Evolutionary conservation across 306 rosid genomes (phyloP).

Genomic region (Arachis hypogaea): DNA sequence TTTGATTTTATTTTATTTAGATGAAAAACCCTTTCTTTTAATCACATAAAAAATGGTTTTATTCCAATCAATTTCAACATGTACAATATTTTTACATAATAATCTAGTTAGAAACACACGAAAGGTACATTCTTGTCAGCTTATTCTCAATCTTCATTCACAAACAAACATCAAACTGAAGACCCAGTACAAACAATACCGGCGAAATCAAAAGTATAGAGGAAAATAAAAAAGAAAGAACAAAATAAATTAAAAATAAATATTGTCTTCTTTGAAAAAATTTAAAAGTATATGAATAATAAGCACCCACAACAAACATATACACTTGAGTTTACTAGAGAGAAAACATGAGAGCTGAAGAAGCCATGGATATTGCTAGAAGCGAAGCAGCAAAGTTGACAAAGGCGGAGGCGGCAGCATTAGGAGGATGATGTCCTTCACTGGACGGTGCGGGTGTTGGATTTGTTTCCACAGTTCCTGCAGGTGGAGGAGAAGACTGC

Average conservation of each 20-base stretch:
- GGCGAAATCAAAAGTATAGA: slow-evolving; percentile 39
- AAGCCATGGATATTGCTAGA: slow-evolving; percentile 65
- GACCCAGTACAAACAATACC: slow-evolving; percentile 42
- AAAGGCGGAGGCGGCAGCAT: slow-evolving; percentile 56
- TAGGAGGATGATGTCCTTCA: slow-evolving; percentile 56
- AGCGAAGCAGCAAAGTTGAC: slow-evolving; percentile 46
- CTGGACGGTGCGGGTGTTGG: slow-evolving; percentile 60
- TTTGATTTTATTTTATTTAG: no score
- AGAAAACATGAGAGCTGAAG: slow-evolving; percentile 52
- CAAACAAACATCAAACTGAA: slow-evolving; percentile 52
- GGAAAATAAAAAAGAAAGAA: slow-evolving; percentile 6
- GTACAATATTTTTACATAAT: slow-evolving; percentile 39
- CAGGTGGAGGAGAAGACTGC: slow-evolving; percentile 43
- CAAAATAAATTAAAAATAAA: slow-evolving; percentile 4
- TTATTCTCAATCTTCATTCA: slow-evolving; percentile 40
- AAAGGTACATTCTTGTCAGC: slow-evolving; percentile 37
- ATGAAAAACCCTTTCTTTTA: no score
- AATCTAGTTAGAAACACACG: slow-evolving; percentile 35
- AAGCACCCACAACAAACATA: slow-evolving; percentile 10
- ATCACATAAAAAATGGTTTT: slow-evolving; percentile 42
- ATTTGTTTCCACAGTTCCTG: slow-evolving; percentile 42
- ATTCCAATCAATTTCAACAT: slow-evolving; percentile 38
- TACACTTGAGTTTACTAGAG: slow-evolving; percentile 25
- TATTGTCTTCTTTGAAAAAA: neutral
- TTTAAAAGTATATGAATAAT: neutral